These are phyloP conservation scores for Globisporangium carolinianum DNA, from an alignment of 352 stramenopile species.

Conservation along the genomic window DNA sequence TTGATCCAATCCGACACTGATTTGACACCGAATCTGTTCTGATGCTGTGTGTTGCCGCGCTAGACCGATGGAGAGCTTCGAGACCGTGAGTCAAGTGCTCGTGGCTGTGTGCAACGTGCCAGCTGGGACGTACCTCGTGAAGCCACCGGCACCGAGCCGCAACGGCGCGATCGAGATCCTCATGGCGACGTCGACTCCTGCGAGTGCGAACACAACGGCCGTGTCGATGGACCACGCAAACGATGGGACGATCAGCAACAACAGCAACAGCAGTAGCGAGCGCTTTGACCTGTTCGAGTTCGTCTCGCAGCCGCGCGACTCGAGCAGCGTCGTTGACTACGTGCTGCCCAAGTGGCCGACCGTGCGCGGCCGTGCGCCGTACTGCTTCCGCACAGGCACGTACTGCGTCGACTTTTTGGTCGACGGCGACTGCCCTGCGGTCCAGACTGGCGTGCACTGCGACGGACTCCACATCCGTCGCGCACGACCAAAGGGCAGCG, in stretches of 20 bases:
- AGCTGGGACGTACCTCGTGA: constrained; percentile 31
- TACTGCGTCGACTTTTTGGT: constrained; percentile 50
- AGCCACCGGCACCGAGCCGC: constrained; percentile 5
- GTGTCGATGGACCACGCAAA: too few relatives aligned
- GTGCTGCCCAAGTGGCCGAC: constrained; percentile 39
- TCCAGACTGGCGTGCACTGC: constrained; percentile 27
- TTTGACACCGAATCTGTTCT: too few relatives aligned
- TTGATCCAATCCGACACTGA: too few relatives aligned
- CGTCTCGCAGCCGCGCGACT: constrained; percentile 1
- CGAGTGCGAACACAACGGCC: not conserved
- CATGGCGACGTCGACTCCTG: not conserved
- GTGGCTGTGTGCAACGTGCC: constrained; percentile 21
- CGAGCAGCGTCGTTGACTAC: constrained; percentile 4
- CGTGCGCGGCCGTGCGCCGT: constrained; percentile 36
- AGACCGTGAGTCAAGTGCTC: constrained; percentile 25
- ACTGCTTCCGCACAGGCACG: constrained; percentile 46
- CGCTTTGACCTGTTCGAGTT: constrained; percentile 6
- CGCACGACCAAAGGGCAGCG: not conserved
- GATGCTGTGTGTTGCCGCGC: not conserved
- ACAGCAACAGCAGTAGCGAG: not conserved
- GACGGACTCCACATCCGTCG: constrained; percentile 33
- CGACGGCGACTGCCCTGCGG: constrained; percentile 27
- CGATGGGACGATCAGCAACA: too few relatives aligned
- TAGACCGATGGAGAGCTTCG: constrained; percentile 32
- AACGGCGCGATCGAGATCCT: constrained; percentile 9